phyloP scores from a whole-genome alignment of 73 alveolate genomes.

The Effrenium voratum region DNA sequence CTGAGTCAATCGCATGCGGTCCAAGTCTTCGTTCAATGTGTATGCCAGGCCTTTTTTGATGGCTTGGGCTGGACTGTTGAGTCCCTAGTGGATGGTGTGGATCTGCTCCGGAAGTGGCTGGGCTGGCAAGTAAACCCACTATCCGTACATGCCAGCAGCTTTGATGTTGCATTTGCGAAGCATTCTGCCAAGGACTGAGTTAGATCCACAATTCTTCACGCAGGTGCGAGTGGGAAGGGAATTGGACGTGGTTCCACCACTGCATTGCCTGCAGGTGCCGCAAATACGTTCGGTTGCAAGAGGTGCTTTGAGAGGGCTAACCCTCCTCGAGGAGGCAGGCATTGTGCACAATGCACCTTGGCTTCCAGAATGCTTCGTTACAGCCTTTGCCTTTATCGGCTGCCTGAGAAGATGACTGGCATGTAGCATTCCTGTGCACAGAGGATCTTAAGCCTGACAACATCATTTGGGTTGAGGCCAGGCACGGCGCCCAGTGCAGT shows the following conservation, averaged over 20 bases:
- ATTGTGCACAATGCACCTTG: neutral
- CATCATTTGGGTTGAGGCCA: neutral
- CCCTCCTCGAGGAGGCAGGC: neutral
- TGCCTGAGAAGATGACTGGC: neutral
- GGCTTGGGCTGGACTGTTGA: conserved; percentile 12
- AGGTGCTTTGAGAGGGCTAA: neutral
- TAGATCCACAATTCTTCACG: neutral
- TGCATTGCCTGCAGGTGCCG: neutral
- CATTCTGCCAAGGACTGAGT: neutral
- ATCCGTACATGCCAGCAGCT: neutral
- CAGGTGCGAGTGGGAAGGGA: too few species aligned
- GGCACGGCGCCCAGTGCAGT: too few species aligned
- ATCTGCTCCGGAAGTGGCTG: neutral
- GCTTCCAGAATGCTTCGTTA: neutral
- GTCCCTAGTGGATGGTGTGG: neutral
- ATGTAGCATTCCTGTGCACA: too few species aligned
- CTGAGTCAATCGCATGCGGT: too few species aligned
- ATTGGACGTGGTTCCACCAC: too few species aligned
- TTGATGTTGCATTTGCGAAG: neutral
- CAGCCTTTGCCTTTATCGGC: neutral
- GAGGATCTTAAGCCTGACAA: conserved; percentile 7
- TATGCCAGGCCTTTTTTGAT: neutral
- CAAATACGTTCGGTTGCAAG: neutral
- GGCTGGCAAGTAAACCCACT: neutral
- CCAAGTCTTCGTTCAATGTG: too few species aligned